Evolutionary conservation across 1,284 basidiomycete genomes (phyloP), one percentile per base, ranked within the genome.

Genomic region (Apiotrichum siamense): DNA sequence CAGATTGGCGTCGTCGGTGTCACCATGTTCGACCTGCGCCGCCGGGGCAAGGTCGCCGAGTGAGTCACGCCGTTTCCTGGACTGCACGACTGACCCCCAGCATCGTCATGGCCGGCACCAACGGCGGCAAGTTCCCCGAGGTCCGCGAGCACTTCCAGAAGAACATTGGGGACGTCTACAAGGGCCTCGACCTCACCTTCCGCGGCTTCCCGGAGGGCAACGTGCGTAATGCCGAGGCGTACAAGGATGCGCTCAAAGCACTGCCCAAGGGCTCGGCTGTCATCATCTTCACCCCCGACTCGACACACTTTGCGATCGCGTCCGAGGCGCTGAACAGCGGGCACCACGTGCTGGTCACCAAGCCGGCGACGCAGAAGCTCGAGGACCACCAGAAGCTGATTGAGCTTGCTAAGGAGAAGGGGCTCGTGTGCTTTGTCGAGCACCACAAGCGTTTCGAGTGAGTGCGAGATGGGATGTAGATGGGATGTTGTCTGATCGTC

Each of bases 311-410:
- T 66, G 81, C 83, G 23, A 94, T 94, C 65, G 82, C 88, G 15
- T 75, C 85, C 43, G 88, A 90, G 63, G 91, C 91, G 3, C 84
- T 94, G 42, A 82, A 90, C 70, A 82, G 78, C 21, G 84, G 84
- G 2, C 76, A 92, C 47, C 91, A 94, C 70, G 90, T 94, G 37
- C 80, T 94, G 42, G 82, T 94, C 55, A 96, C 91, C 46, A 96
- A 94, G 72, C 91, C 91, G 1, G 91, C 90, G 1, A 90, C 88
- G 0, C 86, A 96, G 67, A 79, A 87, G 25, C 80, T 96, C 36
- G 78, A 81, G 49, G 84, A 94, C 67, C 91, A 96, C 73, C 83
- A 83, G 57, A 79, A 81, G 27, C 80, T 94, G 45, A 83, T 89
- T 51, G 78, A 80, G 36, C 80, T 75, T 1, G 88, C 90, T 11